Conservation (phyloP, 257 asterid species). For the Fraxinus cuspidata region DNA sequence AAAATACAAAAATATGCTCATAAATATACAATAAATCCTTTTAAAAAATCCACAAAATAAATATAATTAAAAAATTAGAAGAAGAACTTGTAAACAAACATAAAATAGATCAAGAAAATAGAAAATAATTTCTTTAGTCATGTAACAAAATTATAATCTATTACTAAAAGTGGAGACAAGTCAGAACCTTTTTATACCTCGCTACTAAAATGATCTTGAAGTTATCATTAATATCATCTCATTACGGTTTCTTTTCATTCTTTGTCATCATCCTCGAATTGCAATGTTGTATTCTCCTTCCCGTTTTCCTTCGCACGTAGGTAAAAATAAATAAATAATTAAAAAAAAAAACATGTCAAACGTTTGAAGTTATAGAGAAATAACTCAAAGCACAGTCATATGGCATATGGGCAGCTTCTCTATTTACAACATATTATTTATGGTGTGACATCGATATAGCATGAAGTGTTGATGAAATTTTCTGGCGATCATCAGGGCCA, state of each 20-base stretch:
- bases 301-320: not conserved
- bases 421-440: not conserved
- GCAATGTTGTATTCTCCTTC: not conserved
- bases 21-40: not conserved
- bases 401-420: not conserved
- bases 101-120: not conserved
- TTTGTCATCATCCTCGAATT: not conserved
- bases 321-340: not conserved
- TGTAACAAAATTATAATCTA: too few species aligned
- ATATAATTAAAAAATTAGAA: too few species aligned
- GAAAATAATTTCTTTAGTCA: not conserved
- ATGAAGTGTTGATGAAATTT: not conserved
- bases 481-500: not conserved
- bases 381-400: too few species aligned
- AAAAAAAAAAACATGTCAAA: too few species aligned
- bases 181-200: too few species aligned
- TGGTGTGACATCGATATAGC: not conserved
- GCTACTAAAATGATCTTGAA: not conserved
- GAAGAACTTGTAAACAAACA: not conserved
- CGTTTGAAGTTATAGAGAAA: not conserved
- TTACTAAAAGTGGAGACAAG: not conserved
- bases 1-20: not conserved
- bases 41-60: too few species aligned
- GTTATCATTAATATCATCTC: not conserved
- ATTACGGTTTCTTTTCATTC: not conserved